Evolutionary conservation across 2,329 filamentous ascomycete species (phyloP), one percentile per base, ranked within the genome.

Genomic region (Cercospora janseana): DNA sequence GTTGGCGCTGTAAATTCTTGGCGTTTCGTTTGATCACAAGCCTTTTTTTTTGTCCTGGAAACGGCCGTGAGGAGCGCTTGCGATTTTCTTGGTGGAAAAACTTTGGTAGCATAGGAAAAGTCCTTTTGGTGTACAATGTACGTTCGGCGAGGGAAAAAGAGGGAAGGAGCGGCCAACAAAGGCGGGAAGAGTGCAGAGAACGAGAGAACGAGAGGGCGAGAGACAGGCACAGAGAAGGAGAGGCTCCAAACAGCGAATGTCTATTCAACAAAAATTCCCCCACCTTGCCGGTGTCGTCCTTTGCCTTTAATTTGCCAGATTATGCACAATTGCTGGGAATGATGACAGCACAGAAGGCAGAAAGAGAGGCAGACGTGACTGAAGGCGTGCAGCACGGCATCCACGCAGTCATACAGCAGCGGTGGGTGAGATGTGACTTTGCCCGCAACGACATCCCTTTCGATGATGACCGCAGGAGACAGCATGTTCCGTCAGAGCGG

Each of bases 121-220:
- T n/a, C n/a, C 23, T 23, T 40, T 40, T 40, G 35, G 35, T 40
- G 35, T 40, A 40, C 35, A 26, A 40, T 40, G 35, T 40, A 40
- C 35, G 35, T 40, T 15, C 6, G 15, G 35, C 10, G 21, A 20
- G 35, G 20, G 26, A 40, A 13, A 24, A 40, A 40, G 35, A 40
- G 35, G 26, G 26, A 9, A 15, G 20, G 35, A 40, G 35, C 13
- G 15, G n/a, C n/a, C n/a, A n/a, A n/a, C n/a, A n/a, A n/a, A n/a
- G n/a, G n/a, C n/a, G n/a, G n/a, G n/a, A n/a, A n/a, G n/a, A n/a
- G n/a, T n/a, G n/a, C n/a, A n/a, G n/a, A n/a, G n/a, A n/a, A n/a
- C n/a, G n/a, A n/a, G n/a, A n/a, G n/a, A n/a, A n/a, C n/a, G n/a
- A n/a, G n/a, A n/a, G n/a, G n/a, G n/a, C n/a, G n/a, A n/a, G n/a